Evolutionary conservation across 1,284 basidiomycete species (phyloP).

Genomic region (Tylopilus sp.): DNA sequence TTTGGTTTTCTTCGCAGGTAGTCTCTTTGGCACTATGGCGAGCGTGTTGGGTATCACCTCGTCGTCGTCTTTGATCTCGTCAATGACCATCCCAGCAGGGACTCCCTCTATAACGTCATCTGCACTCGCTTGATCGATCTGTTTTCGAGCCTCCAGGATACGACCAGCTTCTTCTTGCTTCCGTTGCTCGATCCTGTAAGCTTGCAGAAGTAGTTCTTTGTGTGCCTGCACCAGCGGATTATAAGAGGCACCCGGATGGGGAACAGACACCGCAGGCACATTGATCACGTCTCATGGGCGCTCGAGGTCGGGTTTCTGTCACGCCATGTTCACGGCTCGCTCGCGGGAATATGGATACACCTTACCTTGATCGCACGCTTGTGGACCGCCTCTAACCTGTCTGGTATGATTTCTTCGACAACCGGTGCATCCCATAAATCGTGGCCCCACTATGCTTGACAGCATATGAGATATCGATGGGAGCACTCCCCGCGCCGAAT

Average conservation of each 20-base stretch:
- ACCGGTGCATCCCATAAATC: constrained; percentile 59
- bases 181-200: constrained; percentile 64
- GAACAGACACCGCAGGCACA: constrained; percentile 64
- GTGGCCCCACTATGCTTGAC: constrained; percentile 68
- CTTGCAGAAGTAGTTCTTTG: constrained; percentile 67
- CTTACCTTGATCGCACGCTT: constrained; percentile 49
- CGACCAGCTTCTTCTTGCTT: constrained; percentile 53
- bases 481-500: constrained; percentile 57
- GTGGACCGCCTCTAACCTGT: constrained; percentile 43
- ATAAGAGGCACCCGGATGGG: constrained; percentile 89
- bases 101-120: constrained; percentile 26
- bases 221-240: constrained; percentile 82
- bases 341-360: not conserved
- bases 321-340: not conserved
- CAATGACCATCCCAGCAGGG: constrained; percentile 59
- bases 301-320: constrained; percentile 45
- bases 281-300: constrained; percentile 52
- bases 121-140: constrained; percentile 47
- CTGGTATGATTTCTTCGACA: constrained; percentile 36
- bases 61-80: constrained; percentile 40
- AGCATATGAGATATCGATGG: constrained; percentile 58
- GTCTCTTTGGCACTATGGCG: constrained; percentile 40
- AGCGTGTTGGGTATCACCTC: constrained; percentile 31
- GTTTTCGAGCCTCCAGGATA: constrained; percentile 50
- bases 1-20: constrained; percentile 67